These are phyloP conservation scores for Chrysanthemum lavandulifolium DNA, from an alignment of 129 eudicot species.

Conservation along the genomic window DNA sequence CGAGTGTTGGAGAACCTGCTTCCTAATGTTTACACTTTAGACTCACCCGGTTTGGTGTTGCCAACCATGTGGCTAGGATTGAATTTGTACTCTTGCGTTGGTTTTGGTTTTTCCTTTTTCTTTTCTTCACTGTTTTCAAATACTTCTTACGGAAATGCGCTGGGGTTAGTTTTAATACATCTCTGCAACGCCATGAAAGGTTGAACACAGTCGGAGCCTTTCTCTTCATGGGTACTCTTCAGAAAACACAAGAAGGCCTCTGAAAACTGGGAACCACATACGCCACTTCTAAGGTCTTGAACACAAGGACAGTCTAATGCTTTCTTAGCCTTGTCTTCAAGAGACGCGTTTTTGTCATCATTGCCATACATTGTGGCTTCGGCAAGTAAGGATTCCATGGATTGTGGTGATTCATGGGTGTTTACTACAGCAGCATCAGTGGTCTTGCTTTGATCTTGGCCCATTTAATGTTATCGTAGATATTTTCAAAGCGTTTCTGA, in stretches of 20 bases:
- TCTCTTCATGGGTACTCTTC: slow-evolving; percentile 86
- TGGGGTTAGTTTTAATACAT: slow-evolving; percentile 77
- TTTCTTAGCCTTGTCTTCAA: slow-evolving; percentile 74
- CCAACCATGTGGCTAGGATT: slow-evolving; percentile 3
- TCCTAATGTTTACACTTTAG: not conserved
- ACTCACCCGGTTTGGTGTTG: not conserved
- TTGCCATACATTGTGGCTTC: slow-evolving; percentile 86
- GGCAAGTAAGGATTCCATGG: slow-evolving; percentile 68
- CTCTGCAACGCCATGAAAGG: slow-evolving; percentile 88
- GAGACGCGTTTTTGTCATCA: slow-evolving; percentile 49
- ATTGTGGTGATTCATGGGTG: slow-evolving; percentile 21
- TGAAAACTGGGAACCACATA: slow-evolving; percentile 85
- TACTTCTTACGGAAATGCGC: slow-evolving; percentile 73
- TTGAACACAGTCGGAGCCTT: slow-evolving; percentile 92
- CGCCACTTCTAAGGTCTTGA: slow-evolving; percentile 72
- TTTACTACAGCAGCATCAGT: slow-evolving; percentile 23
- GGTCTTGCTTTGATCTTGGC: slow-evolving; percentile 45
- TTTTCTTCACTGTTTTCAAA: slow-evolving; percentile 45
- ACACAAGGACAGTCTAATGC: slow-evolving; percentile 95
- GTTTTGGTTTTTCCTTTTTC: not conserved
- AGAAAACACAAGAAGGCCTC: slow-evolving; percentile 86
- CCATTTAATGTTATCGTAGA: slow-evolving; percentile 36
- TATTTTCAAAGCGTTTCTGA: no score
- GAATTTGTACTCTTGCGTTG: not conserved
- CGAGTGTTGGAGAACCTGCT: not conserved